These are phyloP conservation scores for Circinella umbellata DNA, from an alignment of 371 early-diverging fungal genomes.

Conservation along the genomic window DNA sequence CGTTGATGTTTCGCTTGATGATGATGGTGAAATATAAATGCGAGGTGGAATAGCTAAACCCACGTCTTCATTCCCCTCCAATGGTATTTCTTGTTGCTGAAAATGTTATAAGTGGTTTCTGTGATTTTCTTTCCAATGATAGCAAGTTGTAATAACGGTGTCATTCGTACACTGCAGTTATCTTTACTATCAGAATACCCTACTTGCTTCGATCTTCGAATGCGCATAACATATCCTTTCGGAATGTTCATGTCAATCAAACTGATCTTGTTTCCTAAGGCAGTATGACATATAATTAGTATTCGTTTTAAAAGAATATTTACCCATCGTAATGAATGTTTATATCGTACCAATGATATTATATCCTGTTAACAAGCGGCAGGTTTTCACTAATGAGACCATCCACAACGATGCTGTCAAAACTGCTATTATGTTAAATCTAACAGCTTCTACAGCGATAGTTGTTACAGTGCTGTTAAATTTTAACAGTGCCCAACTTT, in stretches of 20 bases:
- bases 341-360: constrained; percentile 8
- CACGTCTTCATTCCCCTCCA: background rate
- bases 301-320: background rate
- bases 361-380: constrained; percentile 2
- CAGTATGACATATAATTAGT: background rate
- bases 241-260: constrained; percentile 11
- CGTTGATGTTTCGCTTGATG: background rate
- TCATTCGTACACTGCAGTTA: constrained; percentile 7
- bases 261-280: constrained; percentile 4
- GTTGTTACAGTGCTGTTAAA: too few species aligned
- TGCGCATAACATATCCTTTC: constrained; percentile 5
- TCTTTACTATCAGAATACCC: constrained; percentile 1
- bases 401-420: too few species aligned
- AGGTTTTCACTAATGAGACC: background rate
- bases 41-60: background rate
- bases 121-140: constrained; percentile 3
- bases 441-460: too few species aligned
- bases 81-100: background rate
- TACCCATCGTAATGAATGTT: too few species aligned
- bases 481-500: too few species aligned
- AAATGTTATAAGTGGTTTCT: background rate
- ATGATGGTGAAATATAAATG: background rate
- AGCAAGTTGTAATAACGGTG: constrained; percentile 14
- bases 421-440: too few species aligned
- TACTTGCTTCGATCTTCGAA: constrained; percentile 9